These are phyloP conservation scores for Apiotrichum veenhuisii DNA, from an alignment of 1,284 basidiomycete genomes.

Conservation along the genomic window DNA sequence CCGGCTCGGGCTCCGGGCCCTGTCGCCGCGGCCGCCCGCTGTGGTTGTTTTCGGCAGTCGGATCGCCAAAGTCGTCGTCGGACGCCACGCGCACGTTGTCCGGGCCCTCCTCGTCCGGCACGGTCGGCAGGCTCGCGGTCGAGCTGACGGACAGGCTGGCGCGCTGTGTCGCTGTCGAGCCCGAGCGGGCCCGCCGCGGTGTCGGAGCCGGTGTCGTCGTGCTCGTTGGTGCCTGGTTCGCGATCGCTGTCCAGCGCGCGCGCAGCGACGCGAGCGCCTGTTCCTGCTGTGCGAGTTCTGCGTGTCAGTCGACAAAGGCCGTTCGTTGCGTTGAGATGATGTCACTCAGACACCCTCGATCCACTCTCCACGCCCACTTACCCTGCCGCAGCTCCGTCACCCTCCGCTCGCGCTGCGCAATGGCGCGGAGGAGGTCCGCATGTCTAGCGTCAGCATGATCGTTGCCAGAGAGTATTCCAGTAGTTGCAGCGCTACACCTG, in stretches of 20 bases:
- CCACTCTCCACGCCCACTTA: slow-evolving; percentile 13
- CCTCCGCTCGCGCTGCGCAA: slow-evolving; percentile 39
- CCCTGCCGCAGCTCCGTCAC: slow-evolving; percentile 42
- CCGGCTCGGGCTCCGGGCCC: neutral
- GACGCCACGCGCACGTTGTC: neutral
- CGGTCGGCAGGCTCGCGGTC: slow-evolving; percentile 4
- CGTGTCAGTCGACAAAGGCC: too few relatives aligned
- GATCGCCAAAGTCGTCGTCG: neutral
- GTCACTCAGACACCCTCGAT: too few relatives aligned
- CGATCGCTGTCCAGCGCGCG: slow-evolving; percentile 33
- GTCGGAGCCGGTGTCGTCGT: neutral
- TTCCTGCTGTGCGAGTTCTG: slow-evolving; percentile 40
- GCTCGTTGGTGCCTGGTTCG: slow-evolving; percentile 14
- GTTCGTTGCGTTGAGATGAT: too few relatives aligned
- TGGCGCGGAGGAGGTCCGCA: slow-evolving; percentile 36
- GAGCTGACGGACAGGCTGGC: neutral
- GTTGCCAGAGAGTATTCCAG: too few relatives aligned
- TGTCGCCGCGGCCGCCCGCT: neutral
- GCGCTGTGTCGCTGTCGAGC: neutral
- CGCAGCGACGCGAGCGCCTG: slow-evolving; percentile 34
- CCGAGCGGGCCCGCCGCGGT: neutral
- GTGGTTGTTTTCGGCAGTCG: neutral
- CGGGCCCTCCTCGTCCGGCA: slow-evolving; percentile 6
- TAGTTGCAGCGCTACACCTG: too few relatives aligned
- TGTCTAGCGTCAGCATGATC: slow-evolving; percentile 28